Percentiles rank a stretch among this genome's conserved stretches.
phyloP scores from a whole-genome alignment of 73 alveolate species.

The Stentor roeselii region DNA sequence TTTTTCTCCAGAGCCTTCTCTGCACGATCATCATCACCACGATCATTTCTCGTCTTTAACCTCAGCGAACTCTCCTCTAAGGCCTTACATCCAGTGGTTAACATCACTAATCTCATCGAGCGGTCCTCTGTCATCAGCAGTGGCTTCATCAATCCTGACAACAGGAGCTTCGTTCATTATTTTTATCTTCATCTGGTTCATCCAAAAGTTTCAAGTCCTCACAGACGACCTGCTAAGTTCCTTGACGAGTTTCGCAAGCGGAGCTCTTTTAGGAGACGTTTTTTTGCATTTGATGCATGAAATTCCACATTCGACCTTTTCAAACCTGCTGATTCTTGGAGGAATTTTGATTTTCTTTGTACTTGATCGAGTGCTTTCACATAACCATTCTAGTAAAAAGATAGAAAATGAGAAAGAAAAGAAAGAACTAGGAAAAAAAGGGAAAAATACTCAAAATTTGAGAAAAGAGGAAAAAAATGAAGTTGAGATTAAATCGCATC shows the following conservation, averaged over 20 bases:
- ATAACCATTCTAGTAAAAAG: conserved; percentile 24
- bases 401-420: conserved; percentile 22
- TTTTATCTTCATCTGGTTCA: conserved; percentile 19
- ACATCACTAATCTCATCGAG: not conserved
- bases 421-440: conserved; percentile 9
- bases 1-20: no score
- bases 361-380: conserved; percentile 28
- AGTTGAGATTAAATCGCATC: conserved; percentile 34
- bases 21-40: no score
- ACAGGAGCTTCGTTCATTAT: not conserved
- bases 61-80: no score
- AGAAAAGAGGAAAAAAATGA: conserved; percentile 31
- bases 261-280: conserved; percentile 26
- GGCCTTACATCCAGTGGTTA: no score
- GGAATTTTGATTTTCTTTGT: conserved; percentile 27
- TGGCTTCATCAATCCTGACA: conserved; percentile 1
- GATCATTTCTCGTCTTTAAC: no score
- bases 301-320: not conserved
- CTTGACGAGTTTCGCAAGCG: conserved; percentile 11
- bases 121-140: not conserved
- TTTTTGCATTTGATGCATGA: conserved; percentile 20
- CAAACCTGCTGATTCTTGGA: conserved; percentile 14
- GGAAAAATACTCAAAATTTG: not conserved
- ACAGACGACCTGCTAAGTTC: conserved; percentile 23
- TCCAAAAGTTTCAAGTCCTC: not conserved